Evolutionary conservation across 371 early-diverging fungal genomes (phyloP).

Genomic region (Batrachochytrium dendrobatidis): DNA sequence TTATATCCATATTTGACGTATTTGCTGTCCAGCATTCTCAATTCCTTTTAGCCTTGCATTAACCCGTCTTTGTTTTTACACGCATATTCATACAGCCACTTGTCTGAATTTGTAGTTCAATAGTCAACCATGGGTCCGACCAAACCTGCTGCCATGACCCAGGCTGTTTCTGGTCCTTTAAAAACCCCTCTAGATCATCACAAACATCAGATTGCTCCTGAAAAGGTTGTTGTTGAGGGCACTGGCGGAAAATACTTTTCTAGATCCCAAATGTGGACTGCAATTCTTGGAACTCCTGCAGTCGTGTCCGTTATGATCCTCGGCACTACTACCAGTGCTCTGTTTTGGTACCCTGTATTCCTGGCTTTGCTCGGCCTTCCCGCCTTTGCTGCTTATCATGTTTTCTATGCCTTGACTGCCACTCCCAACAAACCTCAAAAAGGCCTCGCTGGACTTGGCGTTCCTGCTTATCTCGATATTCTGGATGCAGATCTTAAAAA

Average conservation of each 20-base stretch:
- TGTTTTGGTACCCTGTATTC: conserved; percentile 54
- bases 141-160: too few relatives aligned
- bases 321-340: conserved; percentile 48
- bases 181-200: conserved; percentile 4
- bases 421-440: conserved; percentile 59
- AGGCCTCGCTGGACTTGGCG: conserved; percentile 67
- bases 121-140: too few relatives aligned
- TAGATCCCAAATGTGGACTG: conserved; percentile 23
- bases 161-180: too few relatives aligned
- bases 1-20: too few relatives aligned
- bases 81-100: too few relatives aligned
- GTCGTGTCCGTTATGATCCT: conserved; percentile 53
- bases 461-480: conserved; percentile 83
- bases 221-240: conserved; percentile 31
- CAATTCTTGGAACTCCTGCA: conserved; percentile 19
- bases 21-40: too few relatives aligned
- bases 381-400: conserved; percentile 56
- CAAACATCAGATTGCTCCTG: conserved; percentile 25
- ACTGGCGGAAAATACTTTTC: conserved; percentile 33
- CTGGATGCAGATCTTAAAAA: conserved; percentile 66
- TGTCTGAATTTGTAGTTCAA: too few relatives aligned
- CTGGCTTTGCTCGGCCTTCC: conserved; percentile 54
- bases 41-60: too few relatives aligned
- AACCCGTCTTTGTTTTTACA: too few relatives aligned
- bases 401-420: conserved; percentile 53